phyloP scores from a whole-genome alignment of 208 protist species.

The Leptomonas seymouri region DNA sequence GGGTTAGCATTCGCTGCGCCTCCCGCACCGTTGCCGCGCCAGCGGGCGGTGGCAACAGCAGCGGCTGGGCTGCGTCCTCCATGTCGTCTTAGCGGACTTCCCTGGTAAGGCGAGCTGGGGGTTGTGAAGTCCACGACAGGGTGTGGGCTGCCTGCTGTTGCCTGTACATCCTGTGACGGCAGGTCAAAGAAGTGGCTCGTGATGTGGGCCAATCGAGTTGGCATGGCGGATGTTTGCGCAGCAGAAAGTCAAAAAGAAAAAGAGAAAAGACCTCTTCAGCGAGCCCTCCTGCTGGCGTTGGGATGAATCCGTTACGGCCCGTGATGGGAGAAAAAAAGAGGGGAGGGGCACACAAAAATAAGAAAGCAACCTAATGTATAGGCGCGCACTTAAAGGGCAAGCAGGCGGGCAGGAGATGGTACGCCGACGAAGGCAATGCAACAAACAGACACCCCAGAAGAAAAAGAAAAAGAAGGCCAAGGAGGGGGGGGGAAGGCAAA shows the following conservation, averaged over 20 bases:
- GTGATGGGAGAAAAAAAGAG: not conserved
- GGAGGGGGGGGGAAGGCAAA: no score
- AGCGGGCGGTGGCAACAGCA: not conserved
- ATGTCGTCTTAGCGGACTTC: slow-evolving; percentile 13
- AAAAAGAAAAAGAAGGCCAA: no score
- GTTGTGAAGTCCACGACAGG: slow-evolving; percentile 10
- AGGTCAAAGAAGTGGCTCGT: slow-evolving; percentile 36
- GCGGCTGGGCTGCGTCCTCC: slow-evolving; percentile 3
- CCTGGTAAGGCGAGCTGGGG: slow-evolving; percentile 16
- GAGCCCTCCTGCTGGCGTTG: no score
- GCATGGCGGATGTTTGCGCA: slow-evolving; percentile 8
- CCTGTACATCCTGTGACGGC: slow-evolving; percentile 15
- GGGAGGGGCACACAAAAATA: no score
- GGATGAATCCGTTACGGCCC: not conserved
- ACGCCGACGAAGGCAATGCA: no score
- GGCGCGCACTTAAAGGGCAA: no score
- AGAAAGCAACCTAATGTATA: no score
- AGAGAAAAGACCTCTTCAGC: no score
- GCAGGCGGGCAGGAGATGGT: no score
- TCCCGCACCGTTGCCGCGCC: not conserved
- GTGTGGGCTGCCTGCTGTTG: not conserved
- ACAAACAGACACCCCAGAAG: no score
- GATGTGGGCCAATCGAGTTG: slow-evolving; percentile 28
- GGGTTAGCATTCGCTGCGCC: not conserved
- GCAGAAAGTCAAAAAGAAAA: slow-evolving; percentile 1